Base-by-base conservation (phyloP, 225 moss, liverwort and hornwort species). In the Straminergon stramineum region DNA sequence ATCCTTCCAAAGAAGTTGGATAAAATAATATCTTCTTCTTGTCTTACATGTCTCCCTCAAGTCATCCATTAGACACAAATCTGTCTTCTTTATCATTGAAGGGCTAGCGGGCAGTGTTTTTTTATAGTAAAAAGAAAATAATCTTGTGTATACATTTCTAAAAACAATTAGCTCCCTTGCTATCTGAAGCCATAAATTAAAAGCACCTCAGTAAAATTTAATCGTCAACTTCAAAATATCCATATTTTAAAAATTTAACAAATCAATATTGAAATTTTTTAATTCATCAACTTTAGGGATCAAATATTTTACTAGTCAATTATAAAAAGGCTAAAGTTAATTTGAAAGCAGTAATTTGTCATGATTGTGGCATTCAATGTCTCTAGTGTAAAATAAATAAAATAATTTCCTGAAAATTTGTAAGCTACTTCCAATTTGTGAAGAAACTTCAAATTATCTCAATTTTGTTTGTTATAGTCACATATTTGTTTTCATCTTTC, bases 61-160 rank as follows among this genome's bases (percentile, higher is more conserved):
- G 48, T 75, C 75, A 75, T 17, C 2, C 0, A 18, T 75, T 2
- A 17, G 0, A 28, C 0, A 18, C 32, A 51, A 48, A 51, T 51
- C 48, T 11, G 1, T 11, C 7, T 31, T 12, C 0, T 51, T 31
- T 17, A 30, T 2, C 0, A 0, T 16, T 7, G 7, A 8, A 39
- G 0, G 14, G 8, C 2, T 7, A 31, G 19, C 0, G 0, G 1
- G 0, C 2, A 7, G 18, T 31, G 11, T 2, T 11, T 75, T 45
- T 45, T 73, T 3, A 43, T 73, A 28, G 73, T 27, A 17, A 10
- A 28, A 43, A 10, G 5, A 39, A 70, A 0, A 13, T 23, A 23
- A 8, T 20, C 4, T 70, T 23, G 23, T 70, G 7, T 23, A 70
- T 7, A 27, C 8, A 17, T 73, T 45, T 28, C 27, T 28, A 43